Evolutionary conservation across 2,329 filamentous ascomycete genomes (phyloP), one percentile per base, ranked within the genome.

Genomic region (Botrytis hyacinthi): DNA sequence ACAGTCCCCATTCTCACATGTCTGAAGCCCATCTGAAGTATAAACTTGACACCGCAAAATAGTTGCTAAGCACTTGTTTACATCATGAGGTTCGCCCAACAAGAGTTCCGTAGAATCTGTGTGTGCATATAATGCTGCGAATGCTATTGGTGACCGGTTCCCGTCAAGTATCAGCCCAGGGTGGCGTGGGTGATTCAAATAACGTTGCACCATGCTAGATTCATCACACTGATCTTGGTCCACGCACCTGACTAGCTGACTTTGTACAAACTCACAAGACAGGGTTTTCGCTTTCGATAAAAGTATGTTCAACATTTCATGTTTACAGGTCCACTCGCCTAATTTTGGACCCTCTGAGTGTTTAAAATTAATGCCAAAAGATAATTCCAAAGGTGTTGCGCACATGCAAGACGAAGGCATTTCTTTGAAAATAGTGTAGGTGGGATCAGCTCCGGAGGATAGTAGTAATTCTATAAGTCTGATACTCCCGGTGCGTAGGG

Each of bases 31-130:
- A 10, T 35, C 10, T 20, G 20, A 20, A 18, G 4, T 8, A 44
- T 6, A 1, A 20, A 18, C 1, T 3, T 29, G 2, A 22, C 0
- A 1, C 16, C 14, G 20, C 1, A 4, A 2, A 3, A 10, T 3
- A 18, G 14, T 2, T 63, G 37, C 61, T 40, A 29, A 5, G 40
- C 40, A 42, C n/a, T 29, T 29, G 16, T 63, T 63, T 5, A 63
- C 42, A 29, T 63, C 40, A 44, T 63, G 40, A 44, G 61, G 61
- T 40, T 20, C 61, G 20, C 42, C 20, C 14, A 44, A 6, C 10
- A 63, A 22, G 9, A 44, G 7, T 44, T 63, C 61, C 32, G 44
- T 59, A 26, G 5, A 32, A 6, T n/a, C 2, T 42, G 8, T 44
- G 9, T 63, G 42, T 2, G 7, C n/a, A 44, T 20, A 6, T 10